Base-by-base conservation (phyloP, 495 filamentous ascomycete species). In the Copromyces sp. region DNA sequence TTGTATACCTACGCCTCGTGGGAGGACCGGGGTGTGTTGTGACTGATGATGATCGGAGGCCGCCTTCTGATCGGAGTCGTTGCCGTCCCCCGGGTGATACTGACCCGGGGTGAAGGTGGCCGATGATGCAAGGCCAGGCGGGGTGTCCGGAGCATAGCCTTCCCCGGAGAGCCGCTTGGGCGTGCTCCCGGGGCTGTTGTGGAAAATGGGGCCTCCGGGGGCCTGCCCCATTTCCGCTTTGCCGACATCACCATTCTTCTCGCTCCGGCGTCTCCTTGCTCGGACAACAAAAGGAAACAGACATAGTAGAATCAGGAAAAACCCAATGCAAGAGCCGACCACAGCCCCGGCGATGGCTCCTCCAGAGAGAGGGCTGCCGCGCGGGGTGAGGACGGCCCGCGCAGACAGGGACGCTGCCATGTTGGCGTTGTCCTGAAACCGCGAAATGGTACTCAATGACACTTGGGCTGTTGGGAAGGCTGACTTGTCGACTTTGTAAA, bases 291-390 rank as follows among this genome's bases (percentile, higher is more conserved):
- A 79, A 71, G 79, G 81, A 29, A 80, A 75, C 59, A 80, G 24
- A 70, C 79, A 80, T 39, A 81, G 68, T 35, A 78, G 72, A 39
- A 83, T 70, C 68, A 83, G 75, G 69, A 75, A 73, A 41, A 73
- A 76, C 59, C 78, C 81, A 68, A 79, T 71, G 24, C 81, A 75
- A 7, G 77, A 77, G 16, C 81, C 81, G 59, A 83, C 71, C 74
- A 79, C 78, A 75, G 77, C 78, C 73, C 81, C 81, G 38, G 80
- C 81, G 70, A 82, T 80, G 69, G 75, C 76, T 29, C 80, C 78
- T 45, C 75, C 73, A 39, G 78, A 75, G 35, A 81, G 77, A 9
- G 70, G 70, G 45, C 17, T 75, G 16, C 74, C 73, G n/a, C 80
- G 73, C 39, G 80, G 74, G 71, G 74, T 76, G 73, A 81, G 73